phyloP scores from a whole-genome alignment of 1,139 yeast species.

The Blastobotrys persicus region DNA sequence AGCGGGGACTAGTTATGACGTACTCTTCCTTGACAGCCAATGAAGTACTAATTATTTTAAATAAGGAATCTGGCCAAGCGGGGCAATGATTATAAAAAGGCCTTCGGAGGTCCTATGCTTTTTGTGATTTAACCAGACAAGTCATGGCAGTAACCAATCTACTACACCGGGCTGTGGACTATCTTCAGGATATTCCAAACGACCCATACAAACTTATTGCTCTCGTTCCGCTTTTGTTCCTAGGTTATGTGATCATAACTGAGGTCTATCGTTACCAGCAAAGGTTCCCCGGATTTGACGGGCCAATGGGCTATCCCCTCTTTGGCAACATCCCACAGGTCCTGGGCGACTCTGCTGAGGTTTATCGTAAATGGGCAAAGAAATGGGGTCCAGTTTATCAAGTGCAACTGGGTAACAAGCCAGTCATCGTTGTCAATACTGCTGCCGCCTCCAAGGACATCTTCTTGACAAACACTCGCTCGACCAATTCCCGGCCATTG shows the following conservation, averaged over 20 bases:
- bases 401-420: constrained; percentile 54
- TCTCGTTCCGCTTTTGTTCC: constrained; percentile 1
- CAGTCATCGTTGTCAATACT: constrained; percentile 64
- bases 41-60: background rate
- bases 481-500: constrained; percentile 64
- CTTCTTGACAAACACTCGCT: constrained; percentile 51
- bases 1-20: background rate
- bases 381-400: constrained; percentile 54
- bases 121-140: background rate
- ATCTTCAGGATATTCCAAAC: constrained; percentile 2
- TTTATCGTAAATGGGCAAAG: constrained; percentile 47
- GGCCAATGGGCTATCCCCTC: constrained; percentile 23
- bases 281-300: constrained; percentile 18
- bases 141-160: constrained; percentile 1
- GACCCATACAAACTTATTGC: background rate
- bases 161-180: background rate
- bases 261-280: constrained; percentile 20
- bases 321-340: constrained; percentile 21
- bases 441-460: constrained; percentile 51
- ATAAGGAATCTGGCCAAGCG: background rate
- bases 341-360: constrained; percentile 20
- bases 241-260: constrained; percentile 17
- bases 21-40: background rate
- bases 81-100: background rate
- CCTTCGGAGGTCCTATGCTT: background rate